Percentiles rank a stretch among this genome's conserved stretches.
These are phyloP conservation scores for Vigna hirtella DNA, from an alignment of 306 rosid genomes.

Conservation along the genomic window DNA sequence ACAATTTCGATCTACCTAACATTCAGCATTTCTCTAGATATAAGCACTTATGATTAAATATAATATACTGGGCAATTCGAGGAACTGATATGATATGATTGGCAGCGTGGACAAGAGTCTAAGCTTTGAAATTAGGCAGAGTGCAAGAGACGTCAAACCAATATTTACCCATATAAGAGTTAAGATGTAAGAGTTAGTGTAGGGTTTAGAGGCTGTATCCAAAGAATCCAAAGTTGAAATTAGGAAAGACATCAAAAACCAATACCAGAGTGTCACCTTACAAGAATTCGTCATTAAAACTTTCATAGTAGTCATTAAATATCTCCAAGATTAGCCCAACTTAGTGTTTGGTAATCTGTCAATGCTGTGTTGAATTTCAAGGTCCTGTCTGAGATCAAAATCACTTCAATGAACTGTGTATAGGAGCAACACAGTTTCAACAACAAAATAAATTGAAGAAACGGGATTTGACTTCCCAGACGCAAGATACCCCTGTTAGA, in stretches of 20 bases:
- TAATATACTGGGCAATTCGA: neutral
- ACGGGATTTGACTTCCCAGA: neutral
- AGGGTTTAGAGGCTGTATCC: neutral
- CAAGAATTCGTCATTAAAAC: neutral
- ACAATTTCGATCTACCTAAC: constrained; percentile 1
- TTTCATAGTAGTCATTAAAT: neutral
- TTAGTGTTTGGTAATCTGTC: too few relatives aligned
- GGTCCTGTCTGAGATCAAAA: neutral
- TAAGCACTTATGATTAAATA: neutral
- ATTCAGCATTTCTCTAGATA: neutral
- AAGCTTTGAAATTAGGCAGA: neutral
- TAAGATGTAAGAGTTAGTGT: neutral
- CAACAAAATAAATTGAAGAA: neutral
- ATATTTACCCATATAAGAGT: neutral
- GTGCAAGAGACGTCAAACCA: neutral
- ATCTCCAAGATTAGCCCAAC: constrained; percentile 8
- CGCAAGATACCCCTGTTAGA: neutral
- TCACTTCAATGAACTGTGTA: neutral
- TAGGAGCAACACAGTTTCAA: neutral
- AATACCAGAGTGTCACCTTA: neutral
- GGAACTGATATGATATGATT: neutral
- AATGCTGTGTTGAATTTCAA: neutral
- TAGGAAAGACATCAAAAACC: neutral
- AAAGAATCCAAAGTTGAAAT: neutral
- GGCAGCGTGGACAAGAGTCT: neutral